A percentile compares a stretch with the other conserved stretches of the same genome.
Conservation (phyloP, 2,329 filamentous ascomycete species). For the Aspergillus arachidicola region DNA sequence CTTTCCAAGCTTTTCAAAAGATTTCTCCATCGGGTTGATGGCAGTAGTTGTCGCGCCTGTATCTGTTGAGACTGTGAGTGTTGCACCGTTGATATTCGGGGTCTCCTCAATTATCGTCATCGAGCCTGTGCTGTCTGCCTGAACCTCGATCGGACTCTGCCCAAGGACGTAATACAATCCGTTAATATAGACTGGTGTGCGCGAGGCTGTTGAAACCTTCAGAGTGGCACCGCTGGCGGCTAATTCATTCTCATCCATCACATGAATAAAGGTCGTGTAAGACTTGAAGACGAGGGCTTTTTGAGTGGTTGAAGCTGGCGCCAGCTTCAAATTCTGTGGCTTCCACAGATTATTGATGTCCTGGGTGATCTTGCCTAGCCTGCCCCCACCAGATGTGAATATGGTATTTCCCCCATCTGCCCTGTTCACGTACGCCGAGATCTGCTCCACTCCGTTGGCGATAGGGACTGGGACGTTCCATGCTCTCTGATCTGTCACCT, state of each 20-base stretch:
- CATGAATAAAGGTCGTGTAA: conserved; percentile 7
- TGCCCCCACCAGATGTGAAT: conserved; percentile 6
- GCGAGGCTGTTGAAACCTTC: not conserved
- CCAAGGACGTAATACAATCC: conserved; percentile 11
- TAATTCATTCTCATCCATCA: not conserved
- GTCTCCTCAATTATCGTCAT: conserved; percentile 7
- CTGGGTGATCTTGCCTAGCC: conserved; percentile 2
- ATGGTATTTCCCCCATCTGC: conserved; percentile 14
- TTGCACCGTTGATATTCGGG: not conserved
- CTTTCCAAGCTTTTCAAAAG: not conserved
- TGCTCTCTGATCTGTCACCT: not conserved
- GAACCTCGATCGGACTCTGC: not conserved
- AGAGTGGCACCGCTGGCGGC: not conserved
- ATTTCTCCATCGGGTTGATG: conserved; percentile 7
- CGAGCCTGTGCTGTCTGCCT: not conserved
- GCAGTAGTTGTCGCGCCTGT: too few relatives aligned
- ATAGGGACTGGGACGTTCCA: conserved; percentile 12
- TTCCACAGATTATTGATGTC: not conserved
- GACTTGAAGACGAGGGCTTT: conserved; percentile 3
- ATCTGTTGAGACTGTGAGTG: not conserved
- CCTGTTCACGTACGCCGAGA: conserved; percentile 10
- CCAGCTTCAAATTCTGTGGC: conserved; percentile 3
- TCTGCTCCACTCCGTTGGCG: conserved; percentile 3
- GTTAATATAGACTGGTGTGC: conserved; percentile 11
- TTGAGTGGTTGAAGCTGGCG: not conserved